phyloP scores from a whole-genome alignment of 345 rosid species.

The Eucalyptus polyanthemos region DNA sequence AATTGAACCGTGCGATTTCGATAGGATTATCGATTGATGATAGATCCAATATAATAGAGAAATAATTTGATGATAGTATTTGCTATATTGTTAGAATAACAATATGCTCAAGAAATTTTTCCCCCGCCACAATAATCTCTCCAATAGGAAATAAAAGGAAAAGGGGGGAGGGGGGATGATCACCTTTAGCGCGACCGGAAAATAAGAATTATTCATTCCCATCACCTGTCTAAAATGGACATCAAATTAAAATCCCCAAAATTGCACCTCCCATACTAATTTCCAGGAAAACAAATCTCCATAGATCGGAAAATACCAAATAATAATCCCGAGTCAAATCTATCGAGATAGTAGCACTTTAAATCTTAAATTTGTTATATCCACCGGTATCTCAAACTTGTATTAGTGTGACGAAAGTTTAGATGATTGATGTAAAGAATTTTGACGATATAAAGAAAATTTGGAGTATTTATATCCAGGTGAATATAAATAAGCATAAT shows the following conservation, averaged over 20 bases:
- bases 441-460: background rate
- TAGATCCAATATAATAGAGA: too few relatives aligned
- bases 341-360: fast-evolving
- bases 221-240: background rate
- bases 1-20: too few relatives aligned
- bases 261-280: background rate
- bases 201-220: background rate
- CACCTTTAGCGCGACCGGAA: background rate
- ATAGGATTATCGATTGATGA: too few relatives aligned
- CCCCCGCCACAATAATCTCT: background rate
- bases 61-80: too few relatives aligned
- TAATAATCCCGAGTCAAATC: background rate
- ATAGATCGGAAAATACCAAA: background rate
- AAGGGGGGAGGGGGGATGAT: background rate
- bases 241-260: background rate
- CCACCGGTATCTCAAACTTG: background rate
- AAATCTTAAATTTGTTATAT: background rate
- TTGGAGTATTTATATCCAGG: background rate
- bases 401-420: background rate
- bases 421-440: background rate
- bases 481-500: background rate
- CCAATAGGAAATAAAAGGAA: background rate
- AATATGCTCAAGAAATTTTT: background rate
- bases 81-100: too few relatives aligned
- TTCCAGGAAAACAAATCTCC: background rate